Conservation (phyloP, 257 asterid genomes). For the Lycium barbarum region DNA sequence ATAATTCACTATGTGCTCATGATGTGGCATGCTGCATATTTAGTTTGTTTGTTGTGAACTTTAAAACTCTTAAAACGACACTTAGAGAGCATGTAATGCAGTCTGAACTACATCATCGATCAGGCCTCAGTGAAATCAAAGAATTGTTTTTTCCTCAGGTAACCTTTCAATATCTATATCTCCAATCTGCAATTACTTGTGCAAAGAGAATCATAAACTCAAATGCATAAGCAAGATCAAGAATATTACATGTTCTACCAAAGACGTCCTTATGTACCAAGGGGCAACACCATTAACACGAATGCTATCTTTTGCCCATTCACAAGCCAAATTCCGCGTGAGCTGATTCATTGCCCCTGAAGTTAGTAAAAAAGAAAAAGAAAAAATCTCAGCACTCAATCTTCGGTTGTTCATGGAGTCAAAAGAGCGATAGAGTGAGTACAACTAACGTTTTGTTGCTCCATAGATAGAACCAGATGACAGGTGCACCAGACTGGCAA, state of each 20-base stretch:
- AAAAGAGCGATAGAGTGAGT: not conserved
- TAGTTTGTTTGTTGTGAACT: not conserved
- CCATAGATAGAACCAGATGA: conserved; percentile 88
- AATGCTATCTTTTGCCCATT: conserved; percentile 93
- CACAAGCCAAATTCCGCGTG: conserved; percentile 87
- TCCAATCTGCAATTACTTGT: not conserved
- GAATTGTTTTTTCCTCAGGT: not conserved
- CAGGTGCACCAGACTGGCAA: conserved; percentile 71
- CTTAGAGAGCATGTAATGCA: not conserved
- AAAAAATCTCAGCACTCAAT: conserved; percentile 11
- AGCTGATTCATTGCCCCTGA: conserved; percentile 97
- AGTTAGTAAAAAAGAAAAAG: conserved; percentile 22
- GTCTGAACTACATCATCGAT: not conserved
- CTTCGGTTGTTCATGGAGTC: not conserved
- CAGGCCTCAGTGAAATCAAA: not conserved
- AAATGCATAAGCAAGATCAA: conserved; percentile 25
- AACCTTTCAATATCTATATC: not conserved
- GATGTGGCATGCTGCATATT: not conserved
- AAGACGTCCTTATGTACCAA: conserved; percentile 88
- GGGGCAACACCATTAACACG: conserved; percentile 95
- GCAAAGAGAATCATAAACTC: not conserved
- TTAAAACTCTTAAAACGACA: not conserved
- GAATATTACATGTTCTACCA: conserved; percentile 68
- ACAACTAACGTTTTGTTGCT: conserved; percentile 74
- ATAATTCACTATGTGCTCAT: not conserved